Evolutionary conservation across 768 basidiomycete genomes (phyloP).

Genomic region (Phaeolepiota aurea): DNA sequence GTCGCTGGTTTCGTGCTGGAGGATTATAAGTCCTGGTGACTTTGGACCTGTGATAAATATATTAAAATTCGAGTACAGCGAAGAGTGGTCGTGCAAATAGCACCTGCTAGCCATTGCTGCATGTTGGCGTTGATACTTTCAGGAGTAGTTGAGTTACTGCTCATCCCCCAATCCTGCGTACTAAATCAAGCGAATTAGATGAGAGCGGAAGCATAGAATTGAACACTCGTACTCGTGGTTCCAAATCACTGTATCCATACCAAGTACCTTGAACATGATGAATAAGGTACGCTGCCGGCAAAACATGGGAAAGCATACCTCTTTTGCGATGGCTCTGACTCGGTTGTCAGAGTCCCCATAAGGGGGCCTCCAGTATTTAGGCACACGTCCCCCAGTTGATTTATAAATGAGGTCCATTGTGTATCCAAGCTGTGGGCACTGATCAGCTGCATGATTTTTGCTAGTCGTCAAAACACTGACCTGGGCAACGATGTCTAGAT

Average conservation of each 20-base stretch:
- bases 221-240: conserved; percentile 66
- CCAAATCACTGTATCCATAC: conserved; percentile 81
- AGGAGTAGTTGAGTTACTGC: conserved; percentile 31
- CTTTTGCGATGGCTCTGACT: conserved; percentile 76
- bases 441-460: neutral
- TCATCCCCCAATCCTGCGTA: conserved; percentile 71
- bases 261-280: conserved; percentile 49
- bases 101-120: conserved; percentile 49
- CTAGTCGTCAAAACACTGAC: conserved; percentile 15
- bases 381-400: conserved; percentile 66
- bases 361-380: conserved; percentile 80
- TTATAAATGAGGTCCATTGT: conserved; percentile 73
- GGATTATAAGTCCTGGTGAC: conserved; percentile 67
- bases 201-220: conserved; percentile 2
- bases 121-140: conserved; percentile 39
- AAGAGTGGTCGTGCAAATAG: conserved; percentile 7
- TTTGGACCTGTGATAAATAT: conserved; percentile 43
- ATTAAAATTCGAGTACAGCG: neutral
- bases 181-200: conserved; percentile 22
- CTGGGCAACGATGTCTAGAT: conserved; percentile 62
- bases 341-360: conserved; percentile 81
- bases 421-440: conserved; percentile 54
- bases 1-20: conserved; percentile 76
- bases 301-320: conserved; percentile 38
- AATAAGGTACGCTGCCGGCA: no score